Percentiles rank a stretch among this genome's conserved stretches.
phyloP scores from a whole-genome alignment of 1,284 basidiomycete species.

The Puccinia polysora region DNA sequence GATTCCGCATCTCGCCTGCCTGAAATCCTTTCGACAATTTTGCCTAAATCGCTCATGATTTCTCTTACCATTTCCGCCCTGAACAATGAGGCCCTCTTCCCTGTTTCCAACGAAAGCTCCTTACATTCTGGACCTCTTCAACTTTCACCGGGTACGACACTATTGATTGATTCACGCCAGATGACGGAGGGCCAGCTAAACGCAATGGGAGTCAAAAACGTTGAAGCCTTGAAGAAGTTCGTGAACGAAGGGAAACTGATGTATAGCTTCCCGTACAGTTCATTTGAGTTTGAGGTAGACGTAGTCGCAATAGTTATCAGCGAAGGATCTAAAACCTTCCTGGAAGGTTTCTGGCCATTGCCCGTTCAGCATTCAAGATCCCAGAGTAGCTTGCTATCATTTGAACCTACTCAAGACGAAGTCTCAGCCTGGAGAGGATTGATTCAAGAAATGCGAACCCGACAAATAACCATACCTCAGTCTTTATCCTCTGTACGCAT shows the following conservation, averaged over 20 bases:
- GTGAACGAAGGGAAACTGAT: slow-evolving; percentile 46
- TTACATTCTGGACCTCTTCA: slow-evolving; percentile 32
- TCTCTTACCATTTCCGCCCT: slow-evolving; percentile 15
- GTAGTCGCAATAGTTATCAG: slow-evolving; percentile 2
- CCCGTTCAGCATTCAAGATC: slow-evolving; percentile 10
- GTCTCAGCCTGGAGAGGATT: slow-evolving; percentile 23
- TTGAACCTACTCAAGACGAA: slow-evolving; percentile 19
- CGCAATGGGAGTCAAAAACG: slow-evolving; percentile 32
- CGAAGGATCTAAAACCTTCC: slow-evolving; percentile 23
- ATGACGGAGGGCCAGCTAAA: slow-evolving; percentile 32
- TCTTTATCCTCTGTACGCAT: slow-evolving; percentile 26
- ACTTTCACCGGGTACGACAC: slow-evolving; percentile 15
- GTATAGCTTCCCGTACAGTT: slow-evolving; percentile 42
- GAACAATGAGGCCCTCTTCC: slow-evolving; percentile 25
- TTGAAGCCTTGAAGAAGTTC: slow-evolving; percentile 43
- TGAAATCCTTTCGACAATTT: slow-evolving; percentile 2
- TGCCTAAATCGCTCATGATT: slow-evolving; percentile 13
- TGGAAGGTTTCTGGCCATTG: slow-evolving; percentile 31
- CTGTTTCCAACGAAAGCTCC: slow-evolving; percentile 27
- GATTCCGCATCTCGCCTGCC: slow-evolving; percentile 7
- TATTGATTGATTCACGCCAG: slow-evolving; percentile 19
- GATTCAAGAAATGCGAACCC: slow-evolving; percentile 19
- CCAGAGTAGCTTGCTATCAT: not conserved
- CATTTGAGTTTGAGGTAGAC: slow-evolving; percentile 30
- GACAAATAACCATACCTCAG: slow-evolving; percentile 17